Evolutionary conservation across 2,329 filamentous ascomycete genomes (phyloP).

Genomic region (Fusarium sambucinum): DNA sequence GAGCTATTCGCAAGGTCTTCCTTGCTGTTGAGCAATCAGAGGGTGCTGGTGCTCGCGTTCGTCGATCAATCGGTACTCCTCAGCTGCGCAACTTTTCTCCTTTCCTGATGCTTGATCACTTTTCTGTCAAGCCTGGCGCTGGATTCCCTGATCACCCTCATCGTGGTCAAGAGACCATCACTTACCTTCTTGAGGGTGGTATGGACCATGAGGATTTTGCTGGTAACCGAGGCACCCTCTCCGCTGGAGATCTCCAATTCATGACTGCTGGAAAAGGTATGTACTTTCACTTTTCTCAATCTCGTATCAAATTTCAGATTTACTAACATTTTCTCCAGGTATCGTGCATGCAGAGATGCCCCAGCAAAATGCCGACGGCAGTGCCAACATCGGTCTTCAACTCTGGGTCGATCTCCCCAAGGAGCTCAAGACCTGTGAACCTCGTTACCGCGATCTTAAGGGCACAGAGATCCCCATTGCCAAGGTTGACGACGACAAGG

Average conservation of each 20-base stretch:
- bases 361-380: conserved; percentile 78
- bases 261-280: conserved; percentile 83
- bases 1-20: conserved; percentile 85
- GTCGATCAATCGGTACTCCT: conserved; percentile 87
- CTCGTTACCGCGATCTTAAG: conserved; percentile 87
- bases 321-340: conserved; percentile 61
- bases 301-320: too few species aligned
- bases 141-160: conserved; percentile 92
- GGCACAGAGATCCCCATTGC: conserved; percentile 82
- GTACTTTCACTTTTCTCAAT: neutral
- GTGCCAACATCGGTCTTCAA: conserved; percentile 87
- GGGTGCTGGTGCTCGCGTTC: conserved; percentile 87
- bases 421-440: conserved; percentile 87
- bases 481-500: conserved; percentile 77
- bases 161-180: conserved; percentile 88
- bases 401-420: conserved; percentile 93
- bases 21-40: conserved; percentile 88
- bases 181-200: conserved; percentile 86
- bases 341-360: conserved; percentile 99
- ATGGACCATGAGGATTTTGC: conserved; percentile 95
- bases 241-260: conserved; percentile 92
- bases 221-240: conserved; percentile 85
- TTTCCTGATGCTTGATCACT: conserved; percentile 97
- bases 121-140: conserved; percentile 80
- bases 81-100: conserved; percentile 88